phyloP scores from a whole-genome alignment of 495 filamentous ascomycete genomes.

The Pyronema omphalodes region DNA sequence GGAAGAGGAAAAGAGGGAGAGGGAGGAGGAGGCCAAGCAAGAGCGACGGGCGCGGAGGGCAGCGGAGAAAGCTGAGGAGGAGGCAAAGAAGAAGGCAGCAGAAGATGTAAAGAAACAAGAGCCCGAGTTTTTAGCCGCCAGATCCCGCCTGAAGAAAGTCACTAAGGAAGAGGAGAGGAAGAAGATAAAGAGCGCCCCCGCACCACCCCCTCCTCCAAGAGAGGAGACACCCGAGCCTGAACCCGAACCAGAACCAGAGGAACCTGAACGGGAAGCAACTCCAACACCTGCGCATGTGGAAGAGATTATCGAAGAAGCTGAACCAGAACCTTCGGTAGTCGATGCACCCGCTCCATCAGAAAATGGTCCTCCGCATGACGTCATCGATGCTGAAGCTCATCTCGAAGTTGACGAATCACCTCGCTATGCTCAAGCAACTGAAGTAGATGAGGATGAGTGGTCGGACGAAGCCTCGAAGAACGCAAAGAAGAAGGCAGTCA shows the following conservation, averaged over 20 bases:
- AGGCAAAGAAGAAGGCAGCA: not conserved
- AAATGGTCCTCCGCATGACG: not conserved
- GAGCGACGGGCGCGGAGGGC: not conserved
- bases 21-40: not conserved
- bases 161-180: not conserved
- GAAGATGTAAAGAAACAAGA: not conserved
- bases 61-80: constrained; percentile 1
- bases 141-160: not conserved
- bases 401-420: not conserved
- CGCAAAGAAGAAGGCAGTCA: not conserved
- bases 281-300: constrained; percentile 5
- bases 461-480: not conserved
- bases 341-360: not conserved
- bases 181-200: not conserved
- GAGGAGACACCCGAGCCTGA: not conserved
- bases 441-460: not conserved
- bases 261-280: constrained; percentile 3
- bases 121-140: not conserved
- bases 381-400: not conserved
- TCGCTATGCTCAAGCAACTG: not conserved
- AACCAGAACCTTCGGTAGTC: not conserved
- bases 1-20: too few species aligned
- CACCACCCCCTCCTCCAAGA: constrained; percentile 3
- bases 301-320: not conserved
- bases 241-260: constrained; percentile 1